Evolutionary conservation across 2,329 filamentous ascomycete genomes (phyloP), one percentile per base, ranked within the genome.

Genomic region (Aspergillus aculeatinus): DNA sequence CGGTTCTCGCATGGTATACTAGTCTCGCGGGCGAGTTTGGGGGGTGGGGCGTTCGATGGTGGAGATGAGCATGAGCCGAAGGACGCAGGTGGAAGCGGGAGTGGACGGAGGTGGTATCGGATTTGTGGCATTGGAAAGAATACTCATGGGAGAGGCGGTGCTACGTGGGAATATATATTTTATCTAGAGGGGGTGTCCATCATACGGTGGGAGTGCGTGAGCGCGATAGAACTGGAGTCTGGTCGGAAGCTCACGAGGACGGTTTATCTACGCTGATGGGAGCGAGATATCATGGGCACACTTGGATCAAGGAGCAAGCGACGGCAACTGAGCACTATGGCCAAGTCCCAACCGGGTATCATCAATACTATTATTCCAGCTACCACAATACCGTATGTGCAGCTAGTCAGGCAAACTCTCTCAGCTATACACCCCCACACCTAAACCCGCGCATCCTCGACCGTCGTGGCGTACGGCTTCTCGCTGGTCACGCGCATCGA

Each of bases 161-260:
- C 35, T 5, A 44, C 35, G 12, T 59, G 48, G 21, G 39, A 63
- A 16, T 73, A 72, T 58, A 60, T 53, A 1, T 75, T 74, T 51
- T 50, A 65, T 21, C 63, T 74, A 39, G 54, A 63, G 9, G 72
- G 72, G 1, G 72, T 74, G 35, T 65, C 64, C 1, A 68, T 75
- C 19, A 31, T 57, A 2, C 65, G 60, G 10, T 74, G 72, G 72
- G 61, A 65, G 55, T 66, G 55, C 25, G n/a, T 44, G 1, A n/a
- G 51, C 21, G 51, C 39, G 52, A 29, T 12, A 39, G 16, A 21
- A 10, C n/a, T 5, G n/a, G 1, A 1, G n/a, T 33, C 3, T 31
- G 12, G n/a, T 11, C n/a, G 33, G 9, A 39, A 6, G 53, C 0
- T 48, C 23, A 25, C 25, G 25, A 25, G 29, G 42, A 55, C 44